Evolutionary conservation across 2,329 filamentous ascomycete species (phyloP).

Genomic region (Sporothrix curviconia): DNA sequence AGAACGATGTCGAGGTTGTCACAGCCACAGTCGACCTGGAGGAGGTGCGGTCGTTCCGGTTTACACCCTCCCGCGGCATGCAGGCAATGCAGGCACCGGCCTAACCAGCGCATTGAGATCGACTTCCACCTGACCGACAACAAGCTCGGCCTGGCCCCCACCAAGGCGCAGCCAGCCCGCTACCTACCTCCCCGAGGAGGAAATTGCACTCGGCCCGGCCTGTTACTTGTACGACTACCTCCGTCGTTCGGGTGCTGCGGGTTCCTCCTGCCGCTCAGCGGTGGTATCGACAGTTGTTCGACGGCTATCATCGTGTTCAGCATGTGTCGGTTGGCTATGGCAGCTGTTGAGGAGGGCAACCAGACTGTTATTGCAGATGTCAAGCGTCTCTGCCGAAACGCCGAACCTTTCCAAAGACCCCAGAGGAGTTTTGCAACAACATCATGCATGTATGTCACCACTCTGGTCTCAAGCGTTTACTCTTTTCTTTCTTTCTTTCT

Average conservation of each 20-base stretch:
- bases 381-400: constrained; percentile 30
- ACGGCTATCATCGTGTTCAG: constrained; percentile 36
- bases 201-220: constrained; percentile 58
- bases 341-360: constrained; percentile 41
- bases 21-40: constrained; percentile 64
- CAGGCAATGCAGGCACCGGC: constrained; percentile 46
- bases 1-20: constrained; percentile 60
- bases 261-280: constrained; percentile 52
- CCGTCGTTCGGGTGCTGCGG: constrained; percentile 40
- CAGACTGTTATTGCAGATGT: constrained; percentile 33
- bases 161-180: constrained; percentile 35
- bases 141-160: constrained; percentile 24
- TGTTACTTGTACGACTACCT: constrained; percentile 59
- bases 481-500: not conserved
- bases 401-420: constrained; percentile 41
- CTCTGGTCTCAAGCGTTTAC: too few relatives aligned
- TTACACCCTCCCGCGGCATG: constrained; percentile 47
- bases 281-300: constrained; percentile 53
- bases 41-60: constrained; percentile 58
- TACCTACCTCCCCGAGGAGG: constrained; percentile 58
- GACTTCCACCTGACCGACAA: constrained; percentile 29
- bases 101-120: constrained; percentile 41
- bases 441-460: constrained; percentile 22
- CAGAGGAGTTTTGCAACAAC: constrained; percentile 52
- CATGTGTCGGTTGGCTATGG: constrained; percentile 51